Percentiles rank a stretch among this genome's conserved stretches.
Conservation (phyloP, 2,329 filamentous ascomycete genomes). For the Dothideomycetes sp. region DNA sequence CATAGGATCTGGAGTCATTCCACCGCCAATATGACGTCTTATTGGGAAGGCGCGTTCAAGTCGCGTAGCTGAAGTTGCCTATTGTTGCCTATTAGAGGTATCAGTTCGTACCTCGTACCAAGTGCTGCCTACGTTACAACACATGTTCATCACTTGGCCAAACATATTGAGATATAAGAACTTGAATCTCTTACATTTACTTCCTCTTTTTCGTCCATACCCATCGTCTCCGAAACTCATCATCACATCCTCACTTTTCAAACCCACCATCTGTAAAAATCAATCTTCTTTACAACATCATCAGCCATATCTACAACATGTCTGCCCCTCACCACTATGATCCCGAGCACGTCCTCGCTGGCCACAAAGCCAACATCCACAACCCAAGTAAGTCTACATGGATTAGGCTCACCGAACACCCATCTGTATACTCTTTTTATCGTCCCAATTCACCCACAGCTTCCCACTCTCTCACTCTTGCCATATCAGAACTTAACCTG, state of each 20-base stretch:
- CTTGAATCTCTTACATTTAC: not conserved
- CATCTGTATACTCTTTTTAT: not conserved
- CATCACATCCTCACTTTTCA: not conserved
- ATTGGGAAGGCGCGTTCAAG: too few relatives aligned
- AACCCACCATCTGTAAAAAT: slow-evolving; percentile 7
- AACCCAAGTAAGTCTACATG: slow-evolving; percentile 42
- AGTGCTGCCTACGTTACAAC: not conserved
- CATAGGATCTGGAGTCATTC: too few relatives aligned
- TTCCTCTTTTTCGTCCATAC: not conserved
- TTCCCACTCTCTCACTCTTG: too few relatives aligned
- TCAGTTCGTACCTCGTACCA: too few relatives aligned
- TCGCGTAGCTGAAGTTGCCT: too few relatives aligned
- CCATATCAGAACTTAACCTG: slow-evolving; percentile 1
- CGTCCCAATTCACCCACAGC: too few relatives aligned
- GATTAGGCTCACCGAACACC: too few relatives aligned
- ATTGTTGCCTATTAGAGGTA: too few relatives aligned
- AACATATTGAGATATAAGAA: not conserved
- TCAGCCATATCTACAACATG: slow-evolving; percentile 6
- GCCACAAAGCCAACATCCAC: slow-evolving; percentile 49
- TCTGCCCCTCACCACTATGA: too few relatives aligned
- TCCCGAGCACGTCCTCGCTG: slow-evolving; percentile 17
- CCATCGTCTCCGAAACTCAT: slow-evolving; percentile 1
- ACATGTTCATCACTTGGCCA: not conserved
- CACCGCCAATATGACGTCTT: too few relatives aligned
- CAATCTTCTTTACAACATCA: slow-evolving; percentile 7